These are phyloP conservation scores for Exophiala mesophila DNA, from an alignment of 2,329 filamentous ascomycete genomes.

Conservation along the genomic window DNA sequence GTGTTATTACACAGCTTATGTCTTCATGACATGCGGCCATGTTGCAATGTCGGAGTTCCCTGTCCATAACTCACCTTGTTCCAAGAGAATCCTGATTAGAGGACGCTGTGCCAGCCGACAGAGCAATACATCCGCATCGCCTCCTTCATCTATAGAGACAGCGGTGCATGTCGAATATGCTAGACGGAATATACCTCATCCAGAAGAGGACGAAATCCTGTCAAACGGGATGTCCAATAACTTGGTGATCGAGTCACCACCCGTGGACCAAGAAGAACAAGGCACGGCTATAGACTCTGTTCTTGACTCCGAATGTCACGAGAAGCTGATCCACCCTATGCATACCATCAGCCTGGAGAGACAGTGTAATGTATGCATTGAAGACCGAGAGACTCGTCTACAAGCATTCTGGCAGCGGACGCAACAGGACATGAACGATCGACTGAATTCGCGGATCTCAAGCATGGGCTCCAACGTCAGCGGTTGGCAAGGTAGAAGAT, in stretches of 20 bases:
- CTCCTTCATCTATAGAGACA: neutral
- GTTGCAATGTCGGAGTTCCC: neutral
- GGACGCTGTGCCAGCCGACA: neutral
- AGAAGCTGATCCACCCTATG: constrained; percentile 2
- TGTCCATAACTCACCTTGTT: constrained; percentile 1
- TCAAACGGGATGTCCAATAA: too few species aligned
- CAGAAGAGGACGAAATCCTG: too few species aligned
- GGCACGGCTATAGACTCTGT: too few species aligned
- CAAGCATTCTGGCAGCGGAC: neutral
- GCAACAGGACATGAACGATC: neutral
- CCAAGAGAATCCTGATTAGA: neutral
- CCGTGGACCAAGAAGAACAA: neutral
- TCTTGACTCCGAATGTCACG: neutral
- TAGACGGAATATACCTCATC: neutral
- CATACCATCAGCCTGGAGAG: neutral
- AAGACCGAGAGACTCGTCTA: neutral
- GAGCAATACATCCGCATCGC: neutral
- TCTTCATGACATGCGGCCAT: neutral
- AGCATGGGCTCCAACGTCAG: neutral
- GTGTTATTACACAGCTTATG: constrained; percentile 1
- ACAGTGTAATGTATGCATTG: constrained; percentile 3
- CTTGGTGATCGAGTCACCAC: too few species aligned
- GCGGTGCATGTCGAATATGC: neutral
- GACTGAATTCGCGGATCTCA: neutral
- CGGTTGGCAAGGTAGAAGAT: neutral